Evolutionary conservation across 148 eudicot species (phyloP).

Genomic region (Hydrangea macrophylla): DNA sequence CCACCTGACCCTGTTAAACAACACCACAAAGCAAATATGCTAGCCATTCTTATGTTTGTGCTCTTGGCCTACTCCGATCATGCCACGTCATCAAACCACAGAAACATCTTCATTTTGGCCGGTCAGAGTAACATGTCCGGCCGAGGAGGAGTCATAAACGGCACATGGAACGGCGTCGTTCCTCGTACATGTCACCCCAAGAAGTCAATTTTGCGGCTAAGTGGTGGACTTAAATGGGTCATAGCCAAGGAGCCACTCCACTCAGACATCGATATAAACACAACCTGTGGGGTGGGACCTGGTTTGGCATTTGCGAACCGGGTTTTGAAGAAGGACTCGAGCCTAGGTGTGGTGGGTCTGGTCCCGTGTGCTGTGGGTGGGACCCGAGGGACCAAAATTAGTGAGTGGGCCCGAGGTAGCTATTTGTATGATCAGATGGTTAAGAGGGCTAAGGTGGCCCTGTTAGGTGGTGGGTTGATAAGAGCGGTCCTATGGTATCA

Average conservation of each 20-base stretch:
- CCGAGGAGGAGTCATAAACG: slow-evolving; percentile 36
- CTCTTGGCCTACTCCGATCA: no score
- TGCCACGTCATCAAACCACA: no score
- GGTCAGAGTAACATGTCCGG: slow-evolving; percentile 57
- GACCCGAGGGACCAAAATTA: slow-evolving; percentile 40
- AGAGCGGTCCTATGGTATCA: slow-evolving; percentile 46
- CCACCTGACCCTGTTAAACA: no score
- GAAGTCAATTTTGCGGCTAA: slow-evolving; percentile 23
- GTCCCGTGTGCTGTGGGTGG: slow-evolving; percentile 52
- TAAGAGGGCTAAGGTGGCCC: slow-evolving; percentile 16
- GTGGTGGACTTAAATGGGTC: slow-evolving; percentile 19
- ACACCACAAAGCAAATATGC: no score
- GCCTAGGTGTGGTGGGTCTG: slow-evolving; percentile 20
- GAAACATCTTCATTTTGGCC: slow-evolving; percentile 33
- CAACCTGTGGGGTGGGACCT: slow-evolving; percentile 41
- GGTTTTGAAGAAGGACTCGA: slow-evolving; percentile 11
- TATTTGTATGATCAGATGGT: slow-evolving; percentile 21
- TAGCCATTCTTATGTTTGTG: no score
- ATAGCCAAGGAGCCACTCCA: slow-evolving; percentile 43
- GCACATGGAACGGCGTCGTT: slow-evolving; percentile 32
- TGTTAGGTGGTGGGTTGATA: slow-evolving; percentile 26
- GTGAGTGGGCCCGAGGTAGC: slow-evolving; percentile 28
- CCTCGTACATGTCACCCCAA: slow-evolving; percentile 22
- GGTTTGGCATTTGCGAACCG: slow-evolving; percentile 40
- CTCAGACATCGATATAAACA: slow-evolving; percentile 27